Evolutionary conservation across 495 filamentous ascomycete species (phyloP).

Genomic region (Penicillium desertorum): DNA sequence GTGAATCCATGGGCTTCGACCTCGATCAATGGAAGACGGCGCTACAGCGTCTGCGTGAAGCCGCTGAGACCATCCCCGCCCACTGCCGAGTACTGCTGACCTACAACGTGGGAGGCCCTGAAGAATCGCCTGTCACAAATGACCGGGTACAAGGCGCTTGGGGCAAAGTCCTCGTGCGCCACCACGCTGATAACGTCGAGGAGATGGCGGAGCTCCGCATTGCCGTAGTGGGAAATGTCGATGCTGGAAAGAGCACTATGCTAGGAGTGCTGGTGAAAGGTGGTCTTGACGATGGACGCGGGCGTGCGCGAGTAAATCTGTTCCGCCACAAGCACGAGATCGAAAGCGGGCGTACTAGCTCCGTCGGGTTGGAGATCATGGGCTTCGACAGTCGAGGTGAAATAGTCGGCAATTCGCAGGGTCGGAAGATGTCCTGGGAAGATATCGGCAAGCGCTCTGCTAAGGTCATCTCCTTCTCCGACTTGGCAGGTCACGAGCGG

Average conservation of each 20-base stretch:
- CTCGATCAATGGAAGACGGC: constrained; percentile 79
- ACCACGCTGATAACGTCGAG: constrained; percentile 69
- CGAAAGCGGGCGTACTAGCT: constrained; percentile 90
- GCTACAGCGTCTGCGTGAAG: constrained; percentile 62
- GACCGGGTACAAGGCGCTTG: constrained; percentile 69
- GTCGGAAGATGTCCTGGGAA: constrained; percentile 91
- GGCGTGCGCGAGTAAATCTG: constrained; percentile 91
- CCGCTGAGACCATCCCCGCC: constrained; percentile 64
- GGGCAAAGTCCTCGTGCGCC: constrained; percentile 82
- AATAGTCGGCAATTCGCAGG: constrained; percentile 77
- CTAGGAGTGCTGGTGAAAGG: constrained; percentile 96
- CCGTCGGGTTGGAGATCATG: constrained; percentile 98
- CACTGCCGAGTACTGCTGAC: constrained; percentile 81
- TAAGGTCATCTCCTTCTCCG: constrained; percentile 96
- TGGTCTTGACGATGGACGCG: constrained; percentile 89
- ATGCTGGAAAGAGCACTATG: constrained; percentile 97
- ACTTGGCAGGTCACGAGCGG: constrained; percentile 91
- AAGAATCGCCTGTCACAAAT: constrained; percentile 60
- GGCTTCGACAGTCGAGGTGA: constrained; percentile 90
- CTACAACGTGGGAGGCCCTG: constrained; percentile 79
- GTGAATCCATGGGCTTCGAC: constrained; percentile 83
- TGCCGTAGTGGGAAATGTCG: constrained; percentile 96
- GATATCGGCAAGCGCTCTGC: constrained; percentile 93
- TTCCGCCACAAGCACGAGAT: constrained; percentile 98
- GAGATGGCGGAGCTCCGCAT: constrained; percentile 94